These are phyloP conservation scores for Yamadazyma sp. DNA, from an alignment of 1,139 yeast genomes.

Conservation along the genomic window DNA sequence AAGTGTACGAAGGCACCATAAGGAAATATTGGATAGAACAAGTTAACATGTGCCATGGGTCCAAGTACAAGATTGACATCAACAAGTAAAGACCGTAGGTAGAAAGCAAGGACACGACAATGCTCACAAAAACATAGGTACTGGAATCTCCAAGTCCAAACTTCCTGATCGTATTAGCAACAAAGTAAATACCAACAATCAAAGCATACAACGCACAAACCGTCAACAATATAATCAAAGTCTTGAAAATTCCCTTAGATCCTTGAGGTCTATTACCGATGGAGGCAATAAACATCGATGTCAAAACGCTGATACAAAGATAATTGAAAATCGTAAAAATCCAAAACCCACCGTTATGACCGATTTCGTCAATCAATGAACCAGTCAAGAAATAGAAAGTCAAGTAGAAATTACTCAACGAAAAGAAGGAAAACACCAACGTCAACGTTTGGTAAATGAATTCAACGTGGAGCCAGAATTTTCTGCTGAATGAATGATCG, in stretches of 20 bases:
- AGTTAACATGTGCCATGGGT: conserved; percentile 92
- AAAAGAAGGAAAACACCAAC: conserved; percentile 82
- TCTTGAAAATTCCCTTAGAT: conserved; percentile 64
- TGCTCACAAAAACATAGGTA: conserved; percentile 64
- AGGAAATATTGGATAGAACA: conserved; percentile 83
- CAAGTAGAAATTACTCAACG: conserved; percentile 84
- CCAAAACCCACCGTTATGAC: conserved; percentile 67
- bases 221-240: conserved; percentile 69
- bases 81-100: conserved; percentile 86
- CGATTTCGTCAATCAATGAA: conserved; percentile 50
- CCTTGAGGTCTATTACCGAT: conserved; percentile 98
- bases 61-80: conserved; percentile 78
- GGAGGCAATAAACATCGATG: conserved; percentile 84
- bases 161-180: conserved; percentile 51
- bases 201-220: conserved; percentile 81
- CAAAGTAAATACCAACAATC: conserved; percentile 79
- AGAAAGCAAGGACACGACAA: conserved; percentile 81
- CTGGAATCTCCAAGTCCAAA: conserved; percentile 40
- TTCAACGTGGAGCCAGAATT: conserved; percentile 77
- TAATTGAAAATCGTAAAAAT: conserved; percentile 84
- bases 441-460: conserved; percentile 78
- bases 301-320: conserved; percentile 73
- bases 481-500: conserved; percentile 75
- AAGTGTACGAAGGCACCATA: conserved; percentile 86
- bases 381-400: conserved; percentile 94